Base-by-base conservation (phyloP, 306 rosid species). In the Quercus agrifolia region DNA sequence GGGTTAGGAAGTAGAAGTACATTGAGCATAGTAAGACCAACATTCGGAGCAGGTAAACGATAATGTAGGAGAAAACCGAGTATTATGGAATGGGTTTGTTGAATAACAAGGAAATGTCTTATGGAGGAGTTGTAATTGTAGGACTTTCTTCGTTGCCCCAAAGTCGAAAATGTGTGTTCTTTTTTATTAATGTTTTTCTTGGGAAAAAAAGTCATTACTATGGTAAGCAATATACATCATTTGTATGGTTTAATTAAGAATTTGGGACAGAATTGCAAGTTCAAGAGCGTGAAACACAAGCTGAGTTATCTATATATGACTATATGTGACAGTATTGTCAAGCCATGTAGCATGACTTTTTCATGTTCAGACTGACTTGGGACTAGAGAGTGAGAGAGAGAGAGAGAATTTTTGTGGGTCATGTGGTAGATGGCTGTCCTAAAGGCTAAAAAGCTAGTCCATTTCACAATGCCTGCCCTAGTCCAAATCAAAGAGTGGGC, bases 21-120 rank as follows among this genome's bases (percentile, higher is more conserved):
- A 7, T 38, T 52, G 70, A 27, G 73, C 31, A 3, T 13, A 13
- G 76, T 35, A 78, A 71, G 73, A 80, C 79, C 81, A 75, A 79
- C 84, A 62, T 59, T 12, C 61, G 64, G 78, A 73, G 81, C 44
- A 74, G 85, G 80, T 85, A 56, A 46, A 73, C 78, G 69, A 1
- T 62, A 79, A 31, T 52, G 80, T 76, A 30, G 82, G 56, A 75
- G 46, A 52, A 73, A 79, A 70, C 71, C 83, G 78, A 70, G 41
- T 77, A 71, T 74, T 70, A 17, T 81, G 87, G 83, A 72, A 25
- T 55, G 28, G 30, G 33, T 12, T 72, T 51, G 56, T 70, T 75
- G 77, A 70, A 49, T 17, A 17, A 28, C n/a, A 33, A 10, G 62
- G 72, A 19, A 61, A 73, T 52, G 25, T 79, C 20, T 28, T 49